These are phyloP conservation scores for Trematosphaeria pertusa DNA, from an alignment of 2,329 filamentous ascomycete species.

Conservation along the genomic window DNA sequence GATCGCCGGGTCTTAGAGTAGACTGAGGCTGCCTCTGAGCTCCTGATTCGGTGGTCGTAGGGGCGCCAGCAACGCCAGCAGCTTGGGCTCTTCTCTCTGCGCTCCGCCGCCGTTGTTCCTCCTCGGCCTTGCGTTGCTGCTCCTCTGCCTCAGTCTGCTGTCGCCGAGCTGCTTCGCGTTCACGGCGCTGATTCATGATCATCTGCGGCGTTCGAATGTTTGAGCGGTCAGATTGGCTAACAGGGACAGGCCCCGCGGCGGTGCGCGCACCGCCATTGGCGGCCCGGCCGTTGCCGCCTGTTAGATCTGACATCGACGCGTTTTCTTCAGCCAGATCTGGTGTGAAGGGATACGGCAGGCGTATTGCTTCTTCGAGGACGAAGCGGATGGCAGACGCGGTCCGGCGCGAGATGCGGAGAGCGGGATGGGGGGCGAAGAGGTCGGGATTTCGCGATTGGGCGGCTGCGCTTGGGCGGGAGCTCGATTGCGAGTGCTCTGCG, in stretches of 20 bases:
- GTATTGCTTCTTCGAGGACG: conserved; percentile 87
- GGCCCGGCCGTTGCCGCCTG: conserved; percentile 63
- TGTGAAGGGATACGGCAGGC: conserved; percentile 82
- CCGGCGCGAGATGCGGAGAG: conserved; percentile 76
- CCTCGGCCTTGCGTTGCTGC: conserved; percentile 62
- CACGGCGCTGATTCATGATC: conserved; percentile 87
- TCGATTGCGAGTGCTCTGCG: conserved; percentile 33
- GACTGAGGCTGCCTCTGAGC: conserved; percentile 38
- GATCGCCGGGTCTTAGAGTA: conserved; percentile 33
- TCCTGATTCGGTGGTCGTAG: conserved; percentile 34
- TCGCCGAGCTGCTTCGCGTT: conserved; percentile 76
- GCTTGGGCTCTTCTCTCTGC: conserved; percentile 67
- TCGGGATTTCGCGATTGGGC: conserved; percentile 27
- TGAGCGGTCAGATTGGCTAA: conserved; percentile 55
- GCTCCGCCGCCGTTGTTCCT: conserved; percentile 57
- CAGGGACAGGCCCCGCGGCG: conserved; percentile 60
- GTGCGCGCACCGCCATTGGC: conserved; percentile 64
- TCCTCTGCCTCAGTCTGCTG: conserved; percentile 64
- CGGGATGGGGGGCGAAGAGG: conserved; percentile 56
- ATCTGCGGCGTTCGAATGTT: conserved; percentile 84
- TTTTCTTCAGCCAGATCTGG: conserved; percentile 85
- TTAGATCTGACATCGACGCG: conserved; percentile 89
- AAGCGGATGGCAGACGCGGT: conserved; percentile 92
- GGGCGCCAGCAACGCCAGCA: conserved; percentile 58
- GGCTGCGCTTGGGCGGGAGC: conserved; percentile 39